Evolutionary conservation across 345 rosid species (phyloP).

Genomic region (Populus euphratica): DNA sequence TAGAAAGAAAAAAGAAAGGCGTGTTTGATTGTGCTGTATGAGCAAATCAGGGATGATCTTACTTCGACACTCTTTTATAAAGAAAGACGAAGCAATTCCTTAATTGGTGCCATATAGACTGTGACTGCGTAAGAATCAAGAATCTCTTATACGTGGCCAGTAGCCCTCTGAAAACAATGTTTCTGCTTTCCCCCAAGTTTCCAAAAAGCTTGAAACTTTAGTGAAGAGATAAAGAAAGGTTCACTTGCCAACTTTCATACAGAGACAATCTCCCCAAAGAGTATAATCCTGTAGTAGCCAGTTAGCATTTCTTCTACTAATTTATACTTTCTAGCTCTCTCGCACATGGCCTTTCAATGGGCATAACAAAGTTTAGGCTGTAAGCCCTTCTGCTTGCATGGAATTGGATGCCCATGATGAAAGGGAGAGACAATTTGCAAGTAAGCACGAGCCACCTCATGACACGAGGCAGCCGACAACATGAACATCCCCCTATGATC

Average conservation of each 20-base stretch:
- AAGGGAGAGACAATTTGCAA: not conserved
- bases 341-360: not conserved
- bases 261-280: not conserved
- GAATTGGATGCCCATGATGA: not conserved
- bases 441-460: not conserved
- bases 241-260: not conserved
- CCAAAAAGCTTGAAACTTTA: not conserved
- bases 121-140: not conserved
- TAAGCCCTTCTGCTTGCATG: not conserved
- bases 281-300: not conserved
- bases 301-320: not conserved
- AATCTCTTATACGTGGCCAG: not conserved
- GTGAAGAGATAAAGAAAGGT: not conserved
- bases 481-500: not conserved
- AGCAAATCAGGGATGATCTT: not conserved
- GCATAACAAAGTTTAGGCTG: not conserved
- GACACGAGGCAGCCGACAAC: not conserved
- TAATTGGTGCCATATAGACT: not conserved
- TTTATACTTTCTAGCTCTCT: not conserved
- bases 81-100: not conserved
- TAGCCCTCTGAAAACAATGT: not conserved
- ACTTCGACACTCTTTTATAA: not conserved
- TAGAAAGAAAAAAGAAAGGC: too few relatives aligned
- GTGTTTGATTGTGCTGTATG: not conserved
- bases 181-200: not conserved